A percentile compares a stretch with the other conserved stretches of the same genome.
Conservation (phyloP, 2,329 filamentous ascomycete species). For the Botrytis hyacinthi region DNA sequence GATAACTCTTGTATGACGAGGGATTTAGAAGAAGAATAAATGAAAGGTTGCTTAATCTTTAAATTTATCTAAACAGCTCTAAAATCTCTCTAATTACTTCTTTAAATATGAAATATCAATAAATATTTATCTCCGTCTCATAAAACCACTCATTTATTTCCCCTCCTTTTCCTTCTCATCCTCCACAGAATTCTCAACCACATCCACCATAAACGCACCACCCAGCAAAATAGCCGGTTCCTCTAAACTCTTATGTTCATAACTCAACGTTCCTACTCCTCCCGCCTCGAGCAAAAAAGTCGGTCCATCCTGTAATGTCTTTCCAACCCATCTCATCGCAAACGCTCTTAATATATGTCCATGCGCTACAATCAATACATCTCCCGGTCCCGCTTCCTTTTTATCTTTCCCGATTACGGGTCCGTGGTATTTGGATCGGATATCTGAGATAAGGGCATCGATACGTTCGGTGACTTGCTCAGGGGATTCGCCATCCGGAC, state of each 20-base stretch:
- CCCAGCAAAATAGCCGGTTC: conserved; percentile 80
- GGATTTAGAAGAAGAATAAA: background rate
- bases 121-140: background rate
- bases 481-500: conserved; percentile 71
- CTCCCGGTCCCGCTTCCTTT: conserved; percentile 45
- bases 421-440: conserved; percentile 60
- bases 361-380: conserved; percentile 81
- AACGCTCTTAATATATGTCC: conserved; percentile 87
- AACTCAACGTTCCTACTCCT: conserved; percentile 79
- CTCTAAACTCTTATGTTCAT: conserved; percentile 74
- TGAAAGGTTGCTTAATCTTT: background rate
- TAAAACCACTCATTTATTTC: background rate
- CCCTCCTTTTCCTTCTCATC: conserved; percentile 18
- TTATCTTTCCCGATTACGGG: conserved; percentile 55
- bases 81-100: background rate
- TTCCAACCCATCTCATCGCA: conserved; percentile 80
- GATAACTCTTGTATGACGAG: background rate
- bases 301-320: conserved; percentile 68
- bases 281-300: conserved; percentile 83
- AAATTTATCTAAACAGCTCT: background rate
- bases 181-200: conserved; percentile 28
- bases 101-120: background rate
- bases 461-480: conserved; percentile 69
- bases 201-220: conserved; percentile 49
- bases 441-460: conserved; percentile 73